A percentile compares a stretch with the other conserved stretches of the same genome.
Conservation (phyloP, 352 stramenopile genomes). For the Hyaloperonospora arabidopsidis region DNA sequence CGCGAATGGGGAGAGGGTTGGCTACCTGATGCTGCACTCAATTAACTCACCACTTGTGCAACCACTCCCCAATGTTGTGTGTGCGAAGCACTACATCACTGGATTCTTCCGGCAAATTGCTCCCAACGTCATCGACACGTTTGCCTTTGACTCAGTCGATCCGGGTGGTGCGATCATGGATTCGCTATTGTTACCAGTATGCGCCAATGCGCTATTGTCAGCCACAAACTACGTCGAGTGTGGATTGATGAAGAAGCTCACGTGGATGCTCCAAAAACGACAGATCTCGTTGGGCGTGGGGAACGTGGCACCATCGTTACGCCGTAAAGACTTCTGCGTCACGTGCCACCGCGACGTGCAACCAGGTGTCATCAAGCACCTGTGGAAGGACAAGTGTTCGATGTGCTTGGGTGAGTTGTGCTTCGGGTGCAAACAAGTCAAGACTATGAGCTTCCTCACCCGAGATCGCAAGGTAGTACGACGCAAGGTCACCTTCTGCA, state of each 20-base stretch:
- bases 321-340: constrained; percentile 11
- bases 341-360: constrained; percentile 19
- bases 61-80: constrained; percentile 24
- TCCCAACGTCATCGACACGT: constrained; percentile 35
- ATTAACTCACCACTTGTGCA: constrained; percentile 37
- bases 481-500: constrained; percentile 18
- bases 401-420: constrained; percentile 30
- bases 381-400: constrained; percentile 15
- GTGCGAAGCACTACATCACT: constrained; percentile 31
- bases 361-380: constrained; percentile 8
- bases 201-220: constrained; percentile 28
- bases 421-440: constrained; percentile 25
- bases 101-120: constrained; percentile 36
- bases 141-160: constrained; percentile 26
- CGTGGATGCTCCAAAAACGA: constrained; percentile 29
- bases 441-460: constrained; percentile 32
- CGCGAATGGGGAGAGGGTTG: constrained; percentile 23
- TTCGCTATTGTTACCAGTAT: constrained; percentile 22
- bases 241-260: constrained; percentile 47
- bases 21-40: constrained; percentile 57
- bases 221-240: constrained; percentile 34
- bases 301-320: background rate
- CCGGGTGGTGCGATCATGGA: constrained; percentile 23
- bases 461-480: constrained; percentile 17
- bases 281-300: constrained; percentile 5